Percentiles rank a stretch among this genome's conserved stretches.
These are phyloP conservation scores for Arachis stenosperma DNA, from an alignment of 306 rosid genomes.

Conservation along the genomic window DNA sequence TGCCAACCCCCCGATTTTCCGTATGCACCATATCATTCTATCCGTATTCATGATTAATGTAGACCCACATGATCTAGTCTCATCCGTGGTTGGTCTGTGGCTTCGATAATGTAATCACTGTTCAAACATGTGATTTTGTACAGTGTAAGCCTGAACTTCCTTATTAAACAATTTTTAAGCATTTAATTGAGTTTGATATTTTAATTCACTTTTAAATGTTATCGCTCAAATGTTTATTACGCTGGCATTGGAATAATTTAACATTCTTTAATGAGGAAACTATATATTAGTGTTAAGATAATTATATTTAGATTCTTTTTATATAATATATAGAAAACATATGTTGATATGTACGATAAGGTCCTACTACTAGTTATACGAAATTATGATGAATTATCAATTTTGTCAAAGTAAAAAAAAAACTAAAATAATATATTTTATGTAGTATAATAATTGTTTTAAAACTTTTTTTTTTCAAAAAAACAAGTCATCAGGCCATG, in stretches of 20 bases:
- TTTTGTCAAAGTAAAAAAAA: neutral
- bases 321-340: neutral
- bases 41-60: conserved; percentile 37
- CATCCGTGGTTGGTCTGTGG: conserved; percentile 7
- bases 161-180: neutral
- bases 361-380: neutral
- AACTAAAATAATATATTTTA: too few species aligned
- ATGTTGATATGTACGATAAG: neutral
- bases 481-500: too few species aligned
- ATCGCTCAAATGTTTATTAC: neutral
- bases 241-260: neutral
- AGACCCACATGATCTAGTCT: conserved; percentile 36
- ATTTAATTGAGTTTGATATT: conserved; percentile 1
- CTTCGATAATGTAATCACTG: conserved; percentile 21
- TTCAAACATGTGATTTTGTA: neutral
- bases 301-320: neutral
- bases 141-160: neutral
- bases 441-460: too few species aligned
- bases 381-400: neutral
- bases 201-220: conserved; percentile 12
- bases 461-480: too few species aligned
- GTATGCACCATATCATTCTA: conserved; percentile 67
- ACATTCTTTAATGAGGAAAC: neutral
- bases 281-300: neutral
- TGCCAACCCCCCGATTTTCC: conserved; percentile 44